A percentile compares a stretch with the other conserved stretches of the same genome.
Conservation (phyloP, 2,329 filamentous ascomycete species). For the Lachnellula hyalina region DNA sequence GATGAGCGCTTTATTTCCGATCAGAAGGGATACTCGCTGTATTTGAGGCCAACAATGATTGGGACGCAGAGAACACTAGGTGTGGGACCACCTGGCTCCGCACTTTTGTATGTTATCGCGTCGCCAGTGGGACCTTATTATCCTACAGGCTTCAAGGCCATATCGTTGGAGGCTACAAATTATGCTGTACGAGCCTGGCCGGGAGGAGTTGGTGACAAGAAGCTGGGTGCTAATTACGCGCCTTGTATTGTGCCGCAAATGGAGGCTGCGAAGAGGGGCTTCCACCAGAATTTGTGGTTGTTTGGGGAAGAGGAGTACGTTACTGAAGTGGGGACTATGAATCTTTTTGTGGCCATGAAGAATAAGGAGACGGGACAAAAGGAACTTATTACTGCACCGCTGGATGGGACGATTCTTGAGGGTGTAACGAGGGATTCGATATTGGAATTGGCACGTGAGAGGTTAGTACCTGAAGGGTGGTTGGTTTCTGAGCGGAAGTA, state of each 20-base stretch:
- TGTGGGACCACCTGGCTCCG: conserved; percentile 85
- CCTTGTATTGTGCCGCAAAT: conserved; percentile 96
- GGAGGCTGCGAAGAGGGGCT: conserved; percentile 82
- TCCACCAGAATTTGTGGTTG: conserved; percentile 97
- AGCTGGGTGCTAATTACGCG: conserved; percentile 98
- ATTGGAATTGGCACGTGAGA: conserved; percentile 77
- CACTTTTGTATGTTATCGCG: conserved; percentile 90
- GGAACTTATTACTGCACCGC: conserved; percentile 88
- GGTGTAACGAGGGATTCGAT: conserved; percentile 93
- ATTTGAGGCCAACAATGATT: conserved; percentile 94
- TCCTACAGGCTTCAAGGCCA: conserved; percentile 95
- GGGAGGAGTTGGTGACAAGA: conserved; percentile 95
- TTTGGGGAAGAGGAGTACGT: conserved; percentile 94
- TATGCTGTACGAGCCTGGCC: conserved; percentile 98
- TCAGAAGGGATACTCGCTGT: conserved; percentile 85
- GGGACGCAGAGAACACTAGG: conserved; percentile 93
- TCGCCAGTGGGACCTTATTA: conserved; percentile 97
- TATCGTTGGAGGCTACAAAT: conserved; percentile 91
- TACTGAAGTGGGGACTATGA: conserved; percentile 98
- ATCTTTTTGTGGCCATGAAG: conserved; percentile 83
- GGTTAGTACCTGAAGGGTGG: conserved; percentile 82
- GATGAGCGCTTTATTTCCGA: conserved; percentile 88
- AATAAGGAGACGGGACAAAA: conserved; percentile 85
- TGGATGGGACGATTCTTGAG: conserved; percentile 94
- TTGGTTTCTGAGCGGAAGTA: conserved; percentile 82